Base-by-base conservation (phyloP, 495 filamentous ascomycete genomes). In the Barbatosphaeria neglecta region DNA sequence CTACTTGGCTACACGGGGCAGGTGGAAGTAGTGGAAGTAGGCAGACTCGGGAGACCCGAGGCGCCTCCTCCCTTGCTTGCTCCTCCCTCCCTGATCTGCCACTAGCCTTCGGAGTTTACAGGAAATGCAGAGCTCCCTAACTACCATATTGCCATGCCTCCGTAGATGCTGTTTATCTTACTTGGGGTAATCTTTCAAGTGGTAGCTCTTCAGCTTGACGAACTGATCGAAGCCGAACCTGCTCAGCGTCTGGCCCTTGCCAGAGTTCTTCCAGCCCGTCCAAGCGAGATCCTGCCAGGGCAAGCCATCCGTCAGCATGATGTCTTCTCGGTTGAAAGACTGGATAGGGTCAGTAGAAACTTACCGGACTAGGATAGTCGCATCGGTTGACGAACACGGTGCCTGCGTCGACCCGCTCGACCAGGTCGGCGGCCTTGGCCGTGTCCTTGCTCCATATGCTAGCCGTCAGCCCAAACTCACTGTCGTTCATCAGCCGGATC, bases 241-340 rank as follows among this genome's bases (percentile, higher is more conserved):
- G 61, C 89, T 92, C 60, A 98, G 63, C 1, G 90, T 96, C 44
- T 83, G 81, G 22, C 92, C 92, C 59, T 87, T 84, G 37, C 92
- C 92, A 20, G 87, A 95, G 54, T 90, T 84, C 70, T 98, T 98
- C 90, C 90, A 96, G 5, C 92, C 92, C 2, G 87, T 89, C 92
- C 92, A 98, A 11, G 92, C 92, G 41, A 98, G 83, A 64, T 98
- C 92, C 83, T 93, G 43, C n/a, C n/a, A n/a, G n/a, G n/a, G 50
- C 55, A 19, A 45, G 53, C 43, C 20, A 23, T 31, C 27, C 11
- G 40, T 39, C 2, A 22, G 31, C 3, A n/a, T 19, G 37, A 44
- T 41, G 19, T 17, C 37, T 25, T 20, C 25, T 33, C 35, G 38
- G 33, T 28, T 9, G 28, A 40, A 39, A 18, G 24, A 6, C 25